A percentile compares a stretch with the other conserved stretches of the same genome.
phyloP scores from a whole-genome alignment of 116 monocot species.

The Phalaenopsis hybrid region DNA sequence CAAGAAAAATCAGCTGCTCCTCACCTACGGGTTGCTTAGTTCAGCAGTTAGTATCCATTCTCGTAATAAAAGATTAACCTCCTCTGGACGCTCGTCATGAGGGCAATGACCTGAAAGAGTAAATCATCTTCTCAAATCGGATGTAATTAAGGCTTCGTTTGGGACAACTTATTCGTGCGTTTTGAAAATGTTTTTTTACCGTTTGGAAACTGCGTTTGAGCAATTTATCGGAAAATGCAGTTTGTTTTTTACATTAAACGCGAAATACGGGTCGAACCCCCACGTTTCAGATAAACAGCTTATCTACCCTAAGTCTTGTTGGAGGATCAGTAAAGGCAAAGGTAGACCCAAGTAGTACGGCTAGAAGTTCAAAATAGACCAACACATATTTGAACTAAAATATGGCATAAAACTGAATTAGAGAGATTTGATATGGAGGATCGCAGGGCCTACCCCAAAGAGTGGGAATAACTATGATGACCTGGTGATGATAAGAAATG shows the following conservation, averaged over 20 bases:
- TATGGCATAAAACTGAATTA: neutral
- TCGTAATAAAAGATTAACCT: constrained; percentile 57
- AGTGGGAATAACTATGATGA: neutral
- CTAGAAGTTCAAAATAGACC: neutral
- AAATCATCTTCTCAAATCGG: neutral
- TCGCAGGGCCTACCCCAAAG: neutral
- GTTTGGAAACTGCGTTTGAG: too few species aligned
- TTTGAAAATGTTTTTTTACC: too few species aligned
- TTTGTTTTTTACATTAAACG: too few species aligned
- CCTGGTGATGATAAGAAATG: neutral
- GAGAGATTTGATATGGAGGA: neutral
- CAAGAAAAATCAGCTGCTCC: neutral
- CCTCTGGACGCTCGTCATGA: constrained; percentile 80
- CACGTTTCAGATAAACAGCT: too few species aligned
- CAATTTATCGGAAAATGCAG: too few species aligned
- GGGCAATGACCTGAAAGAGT: constrained; percentile 74
- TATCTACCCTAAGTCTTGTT: neutral
- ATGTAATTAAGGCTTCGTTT: neutral
- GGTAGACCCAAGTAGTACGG: neutral
- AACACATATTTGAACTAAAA: neutral
- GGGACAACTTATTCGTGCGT: too few species aligned
- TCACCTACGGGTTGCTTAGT: neutral
- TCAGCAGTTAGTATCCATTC: constrained; percentile 50
- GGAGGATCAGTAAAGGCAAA: neutral
- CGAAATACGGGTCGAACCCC: too few species aligned